Conservation (phyloP, 2,329 filamentous ascomycete genomes). For the Aaosphaeria pasadenensis region DNA sequence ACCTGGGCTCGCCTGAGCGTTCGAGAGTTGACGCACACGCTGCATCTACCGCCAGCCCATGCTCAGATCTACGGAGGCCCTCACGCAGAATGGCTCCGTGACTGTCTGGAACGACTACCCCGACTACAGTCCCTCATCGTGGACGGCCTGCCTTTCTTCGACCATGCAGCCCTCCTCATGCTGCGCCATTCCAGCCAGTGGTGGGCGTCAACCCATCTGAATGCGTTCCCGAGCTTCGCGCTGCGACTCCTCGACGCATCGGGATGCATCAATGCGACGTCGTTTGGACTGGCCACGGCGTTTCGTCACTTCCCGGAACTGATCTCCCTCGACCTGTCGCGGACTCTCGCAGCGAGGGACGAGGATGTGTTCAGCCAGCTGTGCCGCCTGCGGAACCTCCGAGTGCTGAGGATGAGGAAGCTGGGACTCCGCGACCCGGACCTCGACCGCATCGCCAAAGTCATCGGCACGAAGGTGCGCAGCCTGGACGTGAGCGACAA, state of each 20-base stretch:
- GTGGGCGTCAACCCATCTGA: conserved; percentile 16
- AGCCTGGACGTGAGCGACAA: conserved; percentile 59
- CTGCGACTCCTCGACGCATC: conserved; percentile 57
- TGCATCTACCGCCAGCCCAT: conserved; percentile 59
- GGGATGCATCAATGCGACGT: conserved; percentile 57
- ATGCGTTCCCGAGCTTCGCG: conserved; percentile 40
- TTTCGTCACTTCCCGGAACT: conserved; percentile 53
- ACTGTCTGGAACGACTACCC: conserved; percentile 57
- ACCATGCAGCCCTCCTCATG: conserved; percentile 55
- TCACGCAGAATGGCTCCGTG: conserved; percentile 57
- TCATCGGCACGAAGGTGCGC: conserved; percentile 52
- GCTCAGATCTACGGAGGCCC: conserved; percentile 61
- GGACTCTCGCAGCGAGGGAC: conserved; percentile 50
- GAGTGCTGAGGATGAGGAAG: conserved; percentile 56
- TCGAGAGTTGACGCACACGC: conserved; percentile 57
- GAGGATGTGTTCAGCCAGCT: conserved; percentile 48
- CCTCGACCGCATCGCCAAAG: conserved; percentile 49
- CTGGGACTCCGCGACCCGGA: conserved; percentile 54
- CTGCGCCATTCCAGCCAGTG: conserved; percentile 38
- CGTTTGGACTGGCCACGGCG: conserved; percentile 50
- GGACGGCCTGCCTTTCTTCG: conserved; percentile 59
- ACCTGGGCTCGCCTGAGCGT: conserved; percentile 52
- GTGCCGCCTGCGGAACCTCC: conserved; percentile 47
- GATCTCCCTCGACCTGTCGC: conserved; percentile 58
- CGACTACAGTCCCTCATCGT: conserved; percentile 59